phyloP scores from a whole-genome alignment of 495 filamentous ascomycete species.

The Aspergillus biplanus region DNA sequence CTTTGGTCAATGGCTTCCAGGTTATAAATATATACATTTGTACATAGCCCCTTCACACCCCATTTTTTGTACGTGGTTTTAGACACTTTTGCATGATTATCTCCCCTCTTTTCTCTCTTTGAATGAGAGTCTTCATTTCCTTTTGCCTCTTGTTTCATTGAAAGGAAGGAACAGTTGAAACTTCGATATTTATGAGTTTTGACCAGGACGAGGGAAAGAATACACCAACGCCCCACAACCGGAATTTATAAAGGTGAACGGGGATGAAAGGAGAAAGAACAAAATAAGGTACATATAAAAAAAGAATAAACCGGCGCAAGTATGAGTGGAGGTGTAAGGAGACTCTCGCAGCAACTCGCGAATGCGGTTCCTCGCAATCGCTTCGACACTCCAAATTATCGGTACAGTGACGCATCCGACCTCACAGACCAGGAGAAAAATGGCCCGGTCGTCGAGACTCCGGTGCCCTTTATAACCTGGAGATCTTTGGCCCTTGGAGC shows the following conservation, averaged over 20 bases:
- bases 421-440: constrained; percentile 5
- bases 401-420: not conserved
- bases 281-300: not conserved
- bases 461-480: constrained; percentile 46
- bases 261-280: not conserved
- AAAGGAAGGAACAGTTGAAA: too few relatives aligned
- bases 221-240: too few relatives aligned
- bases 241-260: not conserved
- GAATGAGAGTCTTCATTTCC: too few relatives aligned
- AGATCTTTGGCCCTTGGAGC: constrained; percentile 50
- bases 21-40: not conserved
- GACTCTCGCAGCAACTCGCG: constrained; percentile 5
- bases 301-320: not conserved
- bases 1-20: not conserved
- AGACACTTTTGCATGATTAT: not conserved
- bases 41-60: not conserved
- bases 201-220: too few relatives aligned
- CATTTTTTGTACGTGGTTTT: not conserved
- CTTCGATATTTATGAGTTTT: too few relatives aligned
- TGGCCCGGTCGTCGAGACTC: constrained; percentile 30
- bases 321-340: constrained; percentile 1
- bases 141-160: too few relatives aligned
- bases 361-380: constrained; percentile 8
- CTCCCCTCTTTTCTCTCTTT: not conserved
- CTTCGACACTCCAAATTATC: not conserved